Percentiles rank a stretch among this genome's conserved stretches.
Conservation (phyloP, 169 alveolate species). For the Perkinsus olseni region DNA sequence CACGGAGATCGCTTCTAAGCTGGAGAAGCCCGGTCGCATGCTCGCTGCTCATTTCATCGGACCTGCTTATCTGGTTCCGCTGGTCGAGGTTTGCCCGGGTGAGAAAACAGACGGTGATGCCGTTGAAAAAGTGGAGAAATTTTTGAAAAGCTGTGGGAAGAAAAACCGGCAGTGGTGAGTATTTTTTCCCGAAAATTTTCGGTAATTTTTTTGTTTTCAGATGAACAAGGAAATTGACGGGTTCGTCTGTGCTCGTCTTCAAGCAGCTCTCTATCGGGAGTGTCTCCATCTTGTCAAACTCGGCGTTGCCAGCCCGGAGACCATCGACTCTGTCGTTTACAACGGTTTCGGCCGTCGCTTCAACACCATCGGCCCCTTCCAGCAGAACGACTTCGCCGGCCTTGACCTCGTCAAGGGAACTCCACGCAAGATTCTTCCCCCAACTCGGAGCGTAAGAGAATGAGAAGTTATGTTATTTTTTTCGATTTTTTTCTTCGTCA, state of each 20-base stretch:
- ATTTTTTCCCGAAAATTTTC: background rate
- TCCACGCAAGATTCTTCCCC: background rate
- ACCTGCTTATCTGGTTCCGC: background rate
- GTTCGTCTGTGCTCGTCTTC: constrained; percentile 8
- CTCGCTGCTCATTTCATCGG: constrained; percentile 7
- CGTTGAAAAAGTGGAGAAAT: background rate
- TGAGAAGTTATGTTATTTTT: background rate
- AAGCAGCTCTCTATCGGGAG: constrained; percentile 1
- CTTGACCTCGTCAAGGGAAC: background rate
- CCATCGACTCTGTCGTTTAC: background rate
- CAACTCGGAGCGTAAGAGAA: background rate
- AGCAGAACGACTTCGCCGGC: background rate
- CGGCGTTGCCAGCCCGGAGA: background rate
- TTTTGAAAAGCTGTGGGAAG: background rate
- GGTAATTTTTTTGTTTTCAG: background rate
- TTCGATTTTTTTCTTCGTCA: background rate
- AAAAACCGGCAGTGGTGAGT: background rate
- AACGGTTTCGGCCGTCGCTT: constrained; percentile 7
- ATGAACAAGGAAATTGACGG: background rate
- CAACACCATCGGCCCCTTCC: constrained; percentile 6
- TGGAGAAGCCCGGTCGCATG: background rate
- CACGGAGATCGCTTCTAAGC: background rate
- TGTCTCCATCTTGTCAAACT: background rate
- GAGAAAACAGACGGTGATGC: background rate
- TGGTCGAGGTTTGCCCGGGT: background rate